Base-by-base conservation (phyloP, 257 asterid species). In the Nicotiana sylvestris region DNA sequence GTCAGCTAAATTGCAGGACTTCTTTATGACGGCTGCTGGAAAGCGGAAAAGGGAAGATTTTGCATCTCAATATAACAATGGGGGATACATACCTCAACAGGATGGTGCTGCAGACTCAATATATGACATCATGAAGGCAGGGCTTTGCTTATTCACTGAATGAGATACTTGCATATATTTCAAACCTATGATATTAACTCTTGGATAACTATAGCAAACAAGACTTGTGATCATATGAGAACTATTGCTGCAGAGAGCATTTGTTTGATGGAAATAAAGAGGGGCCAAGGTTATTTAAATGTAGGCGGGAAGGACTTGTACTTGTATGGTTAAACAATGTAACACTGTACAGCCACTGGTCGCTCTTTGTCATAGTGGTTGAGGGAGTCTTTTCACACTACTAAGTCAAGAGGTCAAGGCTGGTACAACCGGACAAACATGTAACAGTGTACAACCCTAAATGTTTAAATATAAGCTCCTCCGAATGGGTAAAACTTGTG, bases 61-160 rank as follows among this genome's bases (percentile, higher is more conserved):
- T 66, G 87, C 93, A 77, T 86, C 98, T 33, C 95, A 92, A 79
- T 87, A 87, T 84, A 88, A 85, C 67, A 84, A 92, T 84, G 96
- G 95, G 80, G 97, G 96, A 81, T 91, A 89, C 88, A 95, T 95
- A 85, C 98, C 99, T 27, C 99, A 95, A 86, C 99, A 92, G 88
- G 99, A 95, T 89, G 99, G 99, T 82, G 93, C 99, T 70, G 94
- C 91, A 39, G 97, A 92, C 80, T 61, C 84, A 62, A 80, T 82
- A 67, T 82, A 91, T 77, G 89, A 88, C 82, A 92, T 82, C 57
- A 68, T 84, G 56, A 89, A 95, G 96, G 99, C 78, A 72, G 37
- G 78, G 37, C 33, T 21, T 70, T 72, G 37, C 37, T 72, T 46
- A 72, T 46, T 72, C 60, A 21, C 78, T 21, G 60, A 72, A 72